phyloP scores from a whole-genome alignment of 139 green algal genomes.

The Monoraphidium neglectum region DNA sequence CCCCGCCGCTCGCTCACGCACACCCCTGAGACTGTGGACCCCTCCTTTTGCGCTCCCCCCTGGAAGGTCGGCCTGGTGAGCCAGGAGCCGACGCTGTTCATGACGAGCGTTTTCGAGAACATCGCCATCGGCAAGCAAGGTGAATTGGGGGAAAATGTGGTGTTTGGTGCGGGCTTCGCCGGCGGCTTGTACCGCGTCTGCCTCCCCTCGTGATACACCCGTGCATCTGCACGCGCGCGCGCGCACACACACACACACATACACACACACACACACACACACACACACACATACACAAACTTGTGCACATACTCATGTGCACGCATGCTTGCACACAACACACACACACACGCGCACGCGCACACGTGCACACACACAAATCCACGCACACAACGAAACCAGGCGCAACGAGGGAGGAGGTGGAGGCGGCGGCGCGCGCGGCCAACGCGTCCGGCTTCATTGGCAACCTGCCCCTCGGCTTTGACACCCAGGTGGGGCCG shows the following conservation, averaged over 20 bases:
- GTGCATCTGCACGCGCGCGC: no score
- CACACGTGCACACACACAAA: no score
- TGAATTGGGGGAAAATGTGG: not conserved
- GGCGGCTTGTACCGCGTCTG: not conserved
- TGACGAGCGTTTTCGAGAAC: conserved; percentile 85
- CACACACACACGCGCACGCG: not conserved
- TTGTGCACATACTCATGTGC: no score
- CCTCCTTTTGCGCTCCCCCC: no score
- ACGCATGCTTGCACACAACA: no score
- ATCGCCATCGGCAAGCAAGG: conserved; percentile 71
- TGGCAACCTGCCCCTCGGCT: conserved; percentile 49
- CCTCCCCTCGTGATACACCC: no score
- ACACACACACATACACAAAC: no score
- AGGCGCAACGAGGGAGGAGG: conserved; percentile 50
- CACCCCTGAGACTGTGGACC: no score
- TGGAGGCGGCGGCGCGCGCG: conserved; percentile 66
- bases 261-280: no score
- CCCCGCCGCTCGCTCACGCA: no score
- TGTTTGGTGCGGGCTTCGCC: not conserved
- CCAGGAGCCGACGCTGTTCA: conserved; percentile 94
- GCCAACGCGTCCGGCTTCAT: conserved; percentile 89
- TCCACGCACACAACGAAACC: not conserved
- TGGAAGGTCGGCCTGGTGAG: conserved; percentile 78
- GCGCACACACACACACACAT: no score
- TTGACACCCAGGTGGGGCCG: conserved; percentile 52